These are phyloP conservation scores for Cryptosporidium canis DNA, from an alignment of 169 alveolate species.

Conservation along the genomic window DNA sequence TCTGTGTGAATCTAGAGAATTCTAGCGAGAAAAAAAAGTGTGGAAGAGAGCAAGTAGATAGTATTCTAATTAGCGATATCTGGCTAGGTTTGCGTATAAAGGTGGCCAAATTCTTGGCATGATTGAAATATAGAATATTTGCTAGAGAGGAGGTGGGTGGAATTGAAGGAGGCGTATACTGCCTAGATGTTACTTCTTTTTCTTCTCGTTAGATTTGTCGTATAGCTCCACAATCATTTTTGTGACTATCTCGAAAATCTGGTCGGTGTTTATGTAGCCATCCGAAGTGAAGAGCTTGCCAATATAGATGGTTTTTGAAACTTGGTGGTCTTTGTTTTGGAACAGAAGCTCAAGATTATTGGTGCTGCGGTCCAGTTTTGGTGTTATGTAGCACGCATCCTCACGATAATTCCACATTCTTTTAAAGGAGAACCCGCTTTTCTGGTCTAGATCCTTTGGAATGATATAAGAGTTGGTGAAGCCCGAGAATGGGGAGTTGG, in stretches of 20 bases:
- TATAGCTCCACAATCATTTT: constrained; percentile 24
- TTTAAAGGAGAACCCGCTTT: not conserved
- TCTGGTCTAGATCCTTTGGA: not conserved
- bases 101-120: not conserved
- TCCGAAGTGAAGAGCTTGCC: constrained; percentile 43
- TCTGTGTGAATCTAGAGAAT: not conserved
- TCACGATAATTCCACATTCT: constrained; percentile 33
- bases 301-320: not conserved
- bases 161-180: too few species aligned
- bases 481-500: constrained; percentile 38
- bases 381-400: constrained; percentile 43
- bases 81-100: not conserved
- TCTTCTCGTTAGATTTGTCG: constrained; percentile 4
- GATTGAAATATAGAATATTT: too few species aligned
- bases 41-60: not conserved
- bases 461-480: constrained; percentile 3
- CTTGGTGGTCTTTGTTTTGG: not conserved
- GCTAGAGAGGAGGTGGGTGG: too few species aligned
- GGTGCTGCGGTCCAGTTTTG: constrained; percentile 20
- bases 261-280: constrained; percentile 38
- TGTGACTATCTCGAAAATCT: constrained; percentile 21
- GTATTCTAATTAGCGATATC: not conserved
- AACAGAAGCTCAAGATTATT: constrained; percentile 8
- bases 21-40: not conserved
- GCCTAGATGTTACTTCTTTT: not conserved